A percentile compares a stretch with the other conserved stretches of the same genome.
phyloP scores from a whole-genome alignment of 2,329 filamentous ascomycete genomes.

The Keithomyces neogunnii region DNA sequence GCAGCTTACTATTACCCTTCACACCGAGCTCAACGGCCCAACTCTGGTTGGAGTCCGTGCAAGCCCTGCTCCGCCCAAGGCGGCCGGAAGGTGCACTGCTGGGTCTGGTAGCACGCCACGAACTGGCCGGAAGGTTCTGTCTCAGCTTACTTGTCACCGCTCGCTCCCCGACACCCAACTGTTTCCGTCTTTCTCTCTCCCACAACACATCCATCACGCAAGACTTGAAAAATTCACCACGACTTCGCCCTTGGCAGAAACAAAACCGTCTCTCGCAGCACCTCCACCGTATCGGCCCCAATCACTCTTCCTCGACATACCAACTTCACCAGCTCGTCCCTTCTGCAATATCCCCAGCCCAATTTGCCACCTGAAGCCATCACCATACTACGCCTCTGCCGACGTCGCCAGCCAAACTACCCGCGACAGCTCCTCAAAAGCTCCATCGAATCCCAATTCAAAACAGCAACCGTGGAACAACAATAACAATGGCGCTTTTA shows the following conservation, averaged over 20 bases:
- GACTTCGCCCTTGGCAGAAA: neutral
- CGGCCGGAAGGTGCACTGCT: conserved; percentile 1
- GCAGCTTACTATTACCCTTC: too few species aligned
- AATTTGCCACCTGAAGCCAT: neutral
- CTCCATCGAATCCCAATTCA: conserved; percentile 8
- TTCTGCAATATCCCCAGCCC: neutral
- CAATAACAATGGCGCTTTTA: conserved; percentile 54
- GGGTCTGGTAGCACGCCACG: neutral
- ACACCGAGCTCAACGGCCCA: too few species aligned
- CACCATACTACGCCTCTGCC: neutral
- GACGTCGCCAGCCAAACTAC: neutral
- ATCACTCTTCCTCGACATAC: neutral
- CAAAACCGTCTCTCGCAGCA: neutral
- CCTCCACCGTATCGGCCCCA: neutral
- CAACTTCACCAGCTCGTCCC: neutral
- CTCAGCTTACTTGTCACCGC: conserved; percentile 4
- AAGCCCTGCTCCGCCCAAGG: neutral
- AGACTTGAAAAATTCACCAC: neutral
- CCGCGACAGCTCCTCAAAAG: neutral
- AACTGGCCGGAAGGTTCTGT: neutral
- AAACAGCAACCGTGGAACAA: conserved; percentile 16
- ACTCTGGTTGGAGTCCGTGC: too few species aligned
- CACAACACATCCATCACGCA: neutral
- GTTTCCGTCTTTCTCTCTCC: neutral
- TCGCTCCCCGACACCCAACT: neutral